Base-by-base conservation (phyloP, 768 basidiomycete genomes). In the Cubamyces lactineus region DNA sequence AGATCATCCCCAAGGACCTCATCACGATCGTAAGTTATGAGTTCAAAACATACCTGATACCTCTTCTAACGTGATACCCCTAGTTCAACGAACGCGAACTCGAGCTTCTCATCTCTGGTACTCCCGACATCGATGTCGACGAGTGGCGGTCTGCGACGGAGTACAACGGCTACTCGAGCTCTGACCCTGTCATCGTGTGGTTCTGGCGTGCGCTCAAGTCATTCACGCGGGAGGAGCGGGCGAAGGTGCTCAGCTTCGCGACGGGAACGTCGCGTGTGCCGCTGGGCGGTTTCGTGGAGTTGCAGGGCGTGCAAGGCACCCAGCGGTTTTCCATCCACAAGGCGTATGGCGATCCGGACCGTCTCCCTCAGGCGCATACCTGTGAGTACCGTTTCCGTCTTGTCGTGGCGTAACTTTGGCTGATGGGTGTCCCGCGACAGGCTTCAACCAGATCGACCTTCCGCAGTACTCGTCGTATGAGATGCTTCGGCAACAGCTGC, bases 191-290 rank as follows among this genome's bases (percentile, higher is more conserved):
- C 70, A 95, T 98, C 62, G 88, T 92, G 28, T 99, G 96, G 96
- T 98, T 94, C 91, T 99, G 97, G 97, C 85, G 97, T 66, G 96
- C 96, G 1, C 84, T 99, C 45, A 94, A 98, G 75, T 96, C 94
- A 9, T 98, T 98, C 79, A 94, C 91, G 67, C 91, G 96, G 38
- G 96, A 98, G 69, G 97, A 99, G 76, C 82, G 94, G 58, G 95
- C 97, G 34, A 95, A 97, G 74, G 93, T 99, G 47, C 81, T 99
- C 59, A 96, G 96, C 79, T 99, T 99, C 76, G 96, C 95, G 15
- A 96, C 97, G 1, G 87, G 94, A 62, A 87, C 92, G 5, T 95
- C 95, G 9, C 84, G 96, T 48, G 96, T 99, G 0, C 96, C 96
- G 9, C 84, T 98, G 41, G 91, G 88, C 53, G 97, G 97, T 17